These are phyloP conservation scores for Musa itinerans DNA, from an alignment of 176 grass and related monocot genomes.

Conservation along the genomic window DNA sequence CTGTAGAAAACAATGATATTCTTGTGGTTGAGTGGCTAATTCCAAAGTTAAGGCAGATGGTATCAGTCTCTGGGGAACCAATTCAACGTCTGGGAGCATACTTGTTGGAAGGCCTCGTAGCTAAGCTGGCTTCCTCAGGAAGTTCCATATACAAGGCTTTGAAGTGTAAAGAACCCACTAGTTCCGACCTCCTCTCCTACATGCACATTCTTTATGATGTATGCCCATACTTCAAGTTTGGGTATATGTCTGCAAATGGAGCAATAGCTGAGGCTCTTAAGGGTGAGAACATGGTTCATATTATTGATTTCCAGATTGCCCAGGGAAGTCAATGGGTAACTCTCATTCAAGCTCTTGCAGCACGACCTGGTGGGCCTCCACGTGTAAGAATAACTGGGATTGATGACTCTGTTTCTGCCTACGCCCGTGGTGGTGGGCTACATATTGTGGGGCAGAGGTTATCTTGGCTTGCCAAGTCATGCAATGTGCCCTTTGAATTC, in stretches of 20 bases:
- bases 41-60: background rate
- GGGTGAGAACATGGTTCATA: background rate
- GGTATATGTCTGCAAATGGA: background rate
- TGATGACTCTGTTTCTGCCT: background rate
- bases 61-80: background rate
- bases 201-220: background rate
- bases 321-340: background rate
- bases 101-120: background rate
- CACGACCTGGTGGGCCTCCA: background rate
- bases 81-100: background rate
- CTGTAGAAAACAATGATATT: background rate
- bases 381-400: background rate
- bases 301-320: background rate
- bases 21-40: background rate
- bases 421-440: background rate
- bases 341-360: background rate
- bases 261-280: background rate
- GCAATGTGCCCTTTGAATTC: conserved; percentile 1
- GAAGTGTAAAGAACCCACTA: background rate
- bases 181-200: background rate
- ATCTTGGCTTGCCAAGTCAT: background rate
- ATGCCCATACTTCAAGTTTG: conserved; percentile 1
- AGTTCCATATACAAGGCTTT: background rate
- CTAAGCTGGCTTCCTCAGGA: background rate
- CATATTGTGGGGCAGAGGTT: background rate